Evolutionary conservation across 2,329 filamentous ascomycete species (phyloP), one percentile per base, ranked within the genome.

Genomic region (Xylariomycetidae sp.): DNA sequence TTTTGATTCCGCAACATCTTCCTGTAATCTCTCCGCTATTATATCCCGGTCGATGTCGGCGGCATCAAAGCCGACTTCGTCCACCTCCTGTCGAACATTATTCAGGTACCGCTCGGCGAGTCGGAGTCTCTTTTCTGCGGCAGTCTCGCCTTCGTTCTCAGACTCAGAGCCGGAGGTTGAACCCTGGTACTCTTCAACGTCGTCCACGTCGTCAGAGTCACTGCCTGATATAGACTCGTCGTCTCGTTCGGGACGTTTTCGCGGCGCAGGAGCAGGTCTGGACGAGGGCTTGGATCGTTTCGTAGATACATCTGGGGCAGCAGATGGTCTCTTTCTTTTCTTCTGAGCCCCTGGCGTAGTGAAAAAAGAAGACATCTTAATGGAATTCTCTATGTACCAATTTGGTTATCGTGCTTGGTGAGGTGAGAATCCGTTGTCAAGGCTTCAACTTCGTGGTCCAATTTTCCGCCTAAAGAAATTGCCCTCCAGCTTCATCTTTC

Each of bases 41-140:
- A 96, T 67, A 56, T 98, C 92, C 38, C 84, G 75, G 63, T 97
- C 92, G 38, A 98, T 85, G 33, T 97, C 87, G 49, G 83, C 88
- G 6, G 92, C 92, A 62, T 98, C 88, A 54, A 97, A 98, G 25
- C 88, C 92, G 33, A 74, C 74, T 44, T 88, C 84, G 49, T 70
- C 60, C 16, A 88, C 80, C 47, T 95, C 85, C 51, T 85, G 76
- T 51, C 84, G 80, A 42, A 96, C 80, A 56, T 94, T 95, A 34
- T 95, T 84, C 34, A 98, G 74, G 59, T 98, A 97, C 51, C 86
- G 80, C 64, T 97, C 88, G 18, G 92, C 92, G 17, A 98, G 74
- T 45, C 87, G 80, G 52, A 95, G 64, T 49, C 92, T 76, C 59
- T 87, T 82, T 56, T 96, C 88, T 22, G 88, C 89, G 2, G 85